Evolutionary conservation across 2,329 filamentous ascomycete genomes (phyloP), one percentile per base, ranked within the genome.

Genomic region (Aspergillus proliferans): DNA sequence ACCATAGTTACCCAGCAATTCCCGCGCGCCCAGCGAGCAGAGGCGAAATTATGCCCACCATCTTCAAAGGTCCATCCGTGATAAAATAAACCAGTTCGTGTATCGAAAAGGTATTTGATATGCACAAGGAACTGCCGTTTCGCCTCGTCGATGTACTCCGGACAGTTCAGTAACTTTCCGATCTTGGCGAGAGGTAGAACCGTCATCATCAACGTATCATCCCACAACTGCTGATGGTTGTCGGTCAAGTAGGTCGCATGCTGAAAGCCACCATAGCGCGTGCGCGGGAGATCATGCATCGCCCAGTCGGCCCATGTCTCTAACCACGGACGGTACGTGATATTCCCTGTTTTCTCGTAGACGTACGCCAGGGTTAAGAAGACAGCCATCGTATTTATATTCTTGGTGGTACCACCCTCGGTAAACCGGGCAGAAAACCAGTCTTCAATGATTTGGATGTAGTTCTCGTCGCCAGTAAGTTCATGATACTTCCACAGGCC

Each of bases 141-240:
- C 9, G 86, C 87, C 68, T 92, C 87, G 39, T 82, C 84, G 22
- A 91, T 74, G 63, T 92, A 92, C 56, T 86, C 79, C 0, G 85
- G 84, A 1, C 86, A 74, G 52, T 80, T 75, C 2, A 92, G 76
- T 3, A 89, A 73, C 48, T 83, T 77, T 1, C 87, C 87, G 52
- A 90, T 90, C 72, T 91, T 91, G 15, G 86, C 86, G 15, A 91
- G 75, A 1, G 87, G 87, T 68, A 91, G 72, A 5, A 89, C 87
- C 0, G 86, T 90, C 87, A 92, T 92, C 87, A 92, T 91, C 41
- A 92, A 75, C 5, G 87, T 92, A 64, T 92, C 87, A 57, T 90
- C 87, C 87, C 87, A 92, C 19, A 91, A 75, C 71, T 91, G 85
- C 64, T 88, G 78, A 53, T 83, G 76, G 67, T 92, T 89, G 54